A percentile compares a stretch with the other conserved stretches of the same genome.
Conservation (phyloP, 2,329 filamentous ascomycete species). For the Aspergillus flavus region DNA sequence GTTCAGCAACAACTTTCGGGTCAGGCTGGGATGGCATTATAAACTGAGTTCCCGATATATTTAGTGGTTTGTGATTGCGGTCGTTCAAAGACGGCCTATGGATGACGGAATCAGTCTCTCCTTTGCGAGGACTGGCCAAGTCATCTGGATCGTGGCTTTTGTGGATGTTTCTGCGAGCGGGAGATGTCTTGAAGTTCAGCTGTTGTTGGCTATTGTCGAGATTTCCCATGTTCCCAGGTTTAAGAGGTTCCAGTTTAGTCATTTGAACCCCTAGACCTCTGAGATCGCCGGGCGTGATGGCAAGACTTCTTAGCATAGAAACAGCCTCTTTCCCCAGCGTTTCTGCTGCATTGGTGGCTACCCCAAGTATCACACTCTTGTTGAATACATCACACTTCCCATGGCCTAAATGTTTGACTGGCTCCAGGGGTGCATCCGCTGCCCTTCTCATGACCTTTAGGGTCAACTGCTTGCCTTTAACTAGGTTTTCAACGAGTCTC, state of each 20-base stretch:
- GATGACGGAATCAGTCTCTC: constrained; percentile 32
- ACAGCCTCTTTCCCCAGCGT: constrained; percentile 78
- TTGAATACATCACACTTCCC: constrained; percentile 94
- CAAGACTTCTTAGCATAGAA: constrained; percentile 78
- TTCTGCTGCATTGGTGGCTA: constrained; percentile 76
- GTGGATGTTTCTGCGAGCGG: constrained; percentile 30
- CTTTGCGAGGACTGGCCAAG: constrained; percentile 46
- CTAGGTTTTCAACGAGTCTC: constrained; percentile 76
- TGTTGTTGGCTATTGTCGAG: constrained; percentile 76
- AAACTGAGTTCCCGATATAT: constrained; percentile 87
- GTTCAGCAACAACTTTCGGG: constrained; percentile 75
- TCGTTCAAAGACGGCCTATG: constrained; percentile 38
- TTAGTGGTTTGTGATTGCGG: constrained; percentile 64
- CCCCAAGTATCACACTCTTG: constrained; percentile 79
- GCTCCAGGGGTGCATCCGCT: constrained; percentile 83
- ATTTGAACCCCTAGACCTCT: constrained; percentile 90
- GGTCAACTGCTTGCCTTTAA: constrained; percentile 85
- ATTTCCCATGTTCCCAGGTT: constrained; percentile 53
- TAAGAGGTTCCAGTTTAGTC: constrained; percentile 85
- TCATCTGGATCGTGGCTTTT: constrained; percentile 52
- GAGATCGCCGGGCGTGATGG: constrained; percentile 88
- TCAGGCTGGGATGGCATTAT: constrained; percentile 82
- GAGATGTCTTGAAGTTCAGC: constrained; percentile 66
- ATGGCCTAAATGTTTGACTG: constrained; percentile 90
- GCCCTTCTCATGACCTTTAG: constrained; percentile 94